A percentile compares a stretch with the other conserved stretches of the same genome.
phyloP scores from a whole-genome alignment of 2,329 filamentous ascomycete species.

The Arthrobotrys pseudoclavata region DNA sequence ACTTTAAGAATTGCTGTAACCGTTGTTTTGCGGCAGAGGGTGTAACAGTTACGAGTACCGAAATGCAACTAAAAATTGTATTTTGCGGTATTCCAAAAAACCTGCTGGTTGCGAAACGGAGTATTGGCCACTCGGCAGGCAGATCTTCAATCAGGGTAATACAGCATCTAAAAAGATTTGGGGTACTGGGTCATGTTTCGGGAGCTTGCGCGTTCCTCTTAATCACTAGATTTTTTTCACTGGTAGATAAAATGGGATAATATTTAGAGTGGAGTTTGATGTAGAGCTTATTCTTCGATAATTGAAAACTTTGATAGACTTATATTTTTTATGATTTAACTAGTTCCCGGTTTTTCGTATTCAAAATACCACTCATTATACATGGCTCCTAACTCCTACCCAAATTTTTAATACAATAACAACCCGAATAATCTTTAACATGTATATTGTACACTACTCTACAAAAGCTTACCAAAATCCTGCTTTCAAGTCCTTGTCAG shows the following conservation, averaged over 20 bases:
- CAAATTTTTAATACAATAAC: too few species aligned
- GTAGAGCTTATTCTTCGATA: background rate
- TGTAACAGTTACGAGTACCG: conserved; percentile 33
- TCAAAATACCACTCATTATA: too few species aligned
- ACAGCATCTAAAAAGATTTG: background rate
- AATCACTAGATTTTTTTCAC: background rate
- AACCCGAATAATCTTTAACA: background rate
- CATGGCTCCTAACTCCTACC: too few species aligned
- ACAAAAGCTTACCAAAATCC: background rate
- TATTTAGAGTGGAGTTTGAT: background rate
- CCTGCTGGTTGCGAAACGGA: conserved; percentile 9
- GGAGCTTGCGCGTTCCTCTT: background rate
- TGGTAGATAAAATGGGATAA: background rate
- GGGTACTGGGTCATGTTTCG: conserved; percentile 29
- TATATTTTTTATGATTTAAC: too few species aligned
- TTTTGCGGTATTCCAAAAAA: conserved; percentile 3
- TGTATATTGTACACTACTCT: background rate
- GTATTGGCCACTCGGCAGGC: conserved; percentile 13
- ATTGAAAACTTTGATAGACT: too few species aligned
- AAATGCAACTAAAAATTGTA: background rate
- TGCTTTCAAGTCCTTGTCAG: background rate
- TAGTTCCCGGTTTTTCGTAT: background rate
- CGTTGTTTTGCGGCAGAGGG: conserved; percentile 20
- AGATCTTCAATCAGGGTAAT: background rate
- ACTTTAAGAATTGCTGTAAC: conserved; percentile 33